Base-by-base conservation (phyloP, 306 rosid species). In the Malus sylvestris region DNA sequence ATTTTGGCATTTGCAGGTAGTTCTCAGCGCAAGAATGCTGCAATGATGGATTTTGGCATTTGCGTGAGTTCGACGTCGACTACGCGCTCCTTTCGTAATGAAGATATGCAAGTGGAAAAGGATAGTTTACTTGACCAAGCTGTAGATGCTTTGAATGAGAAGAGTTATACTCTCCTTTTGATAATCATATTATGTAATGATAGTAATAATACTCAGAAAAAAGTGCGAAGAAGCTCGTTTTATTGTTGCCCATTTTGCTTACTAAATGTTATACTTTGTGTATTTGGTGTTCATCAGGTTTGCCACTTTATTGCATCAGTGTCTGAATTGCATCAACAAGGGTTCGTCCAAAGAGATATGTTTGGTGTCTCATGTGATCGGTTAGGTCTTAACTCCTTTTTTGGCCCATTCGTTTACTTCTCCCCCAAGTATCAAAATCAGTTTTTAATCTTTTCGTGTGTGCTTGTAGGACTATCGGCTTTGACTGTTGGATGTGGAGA, bases 221-320 rank as follows among this genome's bases (percentile, higher is more conserved):
- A 59, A 13, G 7, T 10, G 14, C 30, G 0, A 25, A 10, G 19
- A 33, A 71, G 49, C 15, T 55, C 4, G n/a, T 60, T 42, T 30
- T 22, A 23, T 67, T 67, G 42, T 66, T 33, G 0, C 15, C 13
- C 40, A 20, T 52, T 46, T 60, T 52, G 40, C 52, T 73, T 12
- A 45, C 52, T 49, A 49, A 49, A 38, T 55, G 13, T 74, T 69
- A 49, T 5, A n/a, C 19, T 32, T 67, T 58, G 35, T 81, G 79
- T 46, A 14, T 42, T 12, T 27, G 65, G 51, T 27, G 52, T 60
- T 78, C 44, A 76, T 55, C 88, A 95, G 98, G 61, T 95, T 88
- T 83, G 97, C 96, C 53, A 95, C 98, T 55, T 81, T 95, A 78
- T 83, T 95, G 78, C 97, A 95, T 68, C 97, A 79, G 57, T 92